phyloP scores from a whole-genome alignment of 1,139 yeast genomes.

The Saccharomycopsis crataegensis region DNA sequence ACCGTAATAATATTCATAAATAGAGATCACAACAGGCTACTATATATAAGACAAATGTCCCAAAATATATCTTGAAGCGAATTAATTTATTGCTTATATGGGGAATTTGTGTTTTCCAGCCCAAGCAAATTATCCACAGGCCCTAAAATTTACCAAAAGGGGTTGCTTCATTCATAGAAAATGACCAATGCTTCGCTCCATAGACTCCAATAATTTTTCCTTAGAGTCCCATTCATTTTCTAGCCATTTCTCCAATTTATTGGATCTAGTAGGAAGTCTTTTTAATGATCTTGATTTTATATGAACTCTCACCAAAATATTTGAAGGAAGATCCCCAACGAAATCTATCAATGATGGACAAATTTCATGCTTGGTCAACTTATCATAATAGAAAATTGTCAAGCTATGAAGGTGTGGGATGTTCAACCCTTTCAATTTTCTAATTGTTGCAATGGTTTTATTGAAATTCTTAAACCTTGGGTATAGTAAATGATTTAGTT shows the following conservation, averaged over 20 bases:
- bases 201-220: conserved; percentile 39
- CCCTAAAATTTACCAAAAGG: too few relatives aligned
- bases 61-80: too few relatives aligned
- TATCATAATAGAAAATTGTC: conserved; percentile 38
- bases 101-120: too few relatives aligned
- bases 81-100: too few relatives aligned
- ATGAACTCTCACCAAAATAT: conserved; percentile 41
- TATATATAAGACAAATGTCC: too few relatives aligned
- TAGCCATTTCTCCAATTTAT: conserved; percentile 59
- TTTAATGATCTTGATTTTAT: conserved; percentile 40
- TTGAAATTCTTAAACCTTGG: conserved; percentile 41
- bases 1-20: too few relatives aligned
- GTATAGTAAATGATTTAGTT: conserved; percentile 47
- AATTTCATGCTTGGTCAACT: conserved; percentile 14
- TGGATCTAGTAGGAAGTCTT: conserved; percentile 45
- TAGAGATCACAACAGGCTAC: too few relatives aligned
- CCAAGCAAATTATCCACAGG: too few relatives aligned
- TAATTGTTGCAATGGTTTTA: conserved; percentile 37
- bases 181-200: conserved; percentile 17
- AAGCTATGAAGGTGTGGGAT: conserved; percentile 39
- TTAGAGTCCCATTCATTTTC: conserved; percentile 67
- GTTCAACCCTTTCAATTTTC: conserved; percentile 28
- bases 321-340: conserved; percentile 36
- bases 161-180: background rate
- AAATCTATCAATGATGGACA: conserved; percentile 52